Evolutionary conservation across 345 rosid species (phyloP), one percentile per base, ranked within the genome.

Genomic region (Arabidopsis suecica): DNA sequence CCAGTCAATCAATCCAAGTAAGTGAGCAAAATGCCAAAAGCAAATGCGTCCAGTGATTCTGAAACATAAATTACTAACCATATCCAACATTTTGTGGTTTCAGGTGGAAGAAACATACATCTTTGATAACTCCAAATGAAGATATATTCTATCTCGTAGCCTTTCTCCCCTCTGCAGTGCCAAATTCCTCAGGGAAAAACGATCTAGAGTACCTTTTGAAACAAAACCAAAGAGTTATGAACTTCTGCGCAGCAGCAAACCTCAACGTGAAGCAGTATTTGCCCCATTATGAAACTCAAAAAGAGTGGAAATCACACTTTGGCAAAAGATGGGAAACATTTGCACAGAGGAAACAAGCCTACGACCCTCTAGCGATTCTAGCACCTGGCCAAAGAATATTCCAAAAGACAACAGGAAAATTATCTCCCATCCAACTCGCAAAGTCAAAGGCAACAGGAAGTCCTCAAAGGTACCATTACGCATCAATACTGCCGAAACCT

Each of bases 331-430:
- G 97, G 97, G 86, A 90, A 81, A 86, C 75, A 56, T 86, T 91
- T 65, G 76, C 81, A 34, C 76, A 72, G 74, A 85, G 88, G 81
- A 92, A 95, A 81, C 69, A 76, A 13, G 68, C 79, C 28, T 95
- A 92, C 73, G 99, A 95, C 72, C 97, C 96, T 73, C 76, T 87
- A 58, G 85, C 88, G 55, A 87, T 94, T 56, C 95, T 94, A 71
- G 91, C 93, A 13, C 98, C 97, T 0, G 98, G 97, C 2, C 97
- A 91, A 64, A 85, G 79, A 80, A 90, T 91, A 56, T 95, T 95
- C 81, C 81, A 69, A 60, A 88, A 84, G 89, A 75, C 79, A 75
- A 75, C 76, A 74, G 75, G 66, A 57, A 57, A 74, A 33, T 64
- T 71, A 73, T 68, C 75, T 65, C 76, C 82, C 58, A 54, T 30